These are phyloP conservation scores for Cryptococcus sp. DNA, from an alignment of 1,284 basidiomycete species.

Conservation along the genomic window DNA sequence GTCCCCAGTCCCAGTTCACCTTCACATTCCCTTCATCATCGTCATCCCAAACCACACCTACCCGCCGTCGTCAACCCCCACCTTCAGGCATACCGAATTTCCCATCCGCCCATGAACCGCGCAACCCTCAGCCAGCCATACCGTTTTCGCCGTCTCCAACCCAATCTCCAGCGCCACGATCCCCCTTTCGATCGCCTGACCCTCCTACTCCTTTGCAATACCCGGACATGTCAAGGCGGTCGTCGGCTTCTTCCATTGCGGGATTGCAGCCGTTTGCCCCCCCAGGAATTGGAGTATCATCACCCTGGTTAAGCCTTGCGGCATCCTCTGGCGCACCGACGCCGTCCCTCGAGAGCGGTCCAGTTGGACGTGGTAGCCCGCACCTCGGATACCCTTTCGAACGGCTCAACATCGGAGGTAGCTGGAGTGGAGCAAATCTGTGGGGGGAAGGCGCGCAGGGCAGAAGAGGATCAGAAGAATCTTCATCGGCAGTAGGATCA, in stretches of 20 bases:
- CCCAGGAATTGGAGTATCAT: conserved; percentile 8
- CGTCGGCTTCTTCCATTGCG: conserved; percentile 12
- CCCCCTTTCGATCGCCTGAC: conserved; percentile 21
- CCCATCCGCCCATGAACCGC: conserved; percentile 23
- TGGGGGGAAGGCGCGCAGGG: conserved; percentile 19
- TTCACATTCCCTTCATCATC: not conserved
- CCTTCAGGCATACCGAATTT: conserved; percentile 35
- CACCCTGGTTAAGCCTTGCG: conserved; percentile 52
- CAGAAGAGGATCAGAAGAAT: conserved; percentile 14
- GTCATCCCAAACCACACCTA: conserved; percentile 2
- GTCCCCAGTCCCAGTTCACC: not conserved
- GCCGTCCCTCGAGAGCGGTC: conserved; percentile 43
- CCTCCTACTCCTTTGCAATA: conserved; percentile 6
- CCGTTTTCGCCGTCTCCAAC: conserved; percentile 32
- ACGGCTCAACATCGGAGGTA: conserved; percentile 46
- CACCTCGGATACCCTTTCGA: conserved; percentile 53
- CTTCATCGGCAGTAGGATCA: conserved; percentile 3
- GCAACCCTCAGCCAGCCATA: conserved; percentile 22
- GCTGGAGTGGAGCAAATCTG: conserved; percentile 43
- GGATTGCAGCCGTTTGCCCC: conserved; percentile 15
- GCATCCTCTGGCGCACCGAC: conserved; percentile 53
- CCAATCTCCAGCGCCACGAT: conserved; percentile 22
- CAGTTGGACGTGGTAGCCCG: conserved; percentile 38
- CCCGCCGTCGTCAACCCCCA: conserved; percentile 20
- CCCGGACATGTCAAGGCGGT: conserved; percentile 10